A percentile compares a stretch with the other conserved stretches of the same genome.
These are phyloP conservation scores for Rhizophora mangle DNA, from an alignment of 345 rosid genomes.

Conservation along the genomic window DNA sequence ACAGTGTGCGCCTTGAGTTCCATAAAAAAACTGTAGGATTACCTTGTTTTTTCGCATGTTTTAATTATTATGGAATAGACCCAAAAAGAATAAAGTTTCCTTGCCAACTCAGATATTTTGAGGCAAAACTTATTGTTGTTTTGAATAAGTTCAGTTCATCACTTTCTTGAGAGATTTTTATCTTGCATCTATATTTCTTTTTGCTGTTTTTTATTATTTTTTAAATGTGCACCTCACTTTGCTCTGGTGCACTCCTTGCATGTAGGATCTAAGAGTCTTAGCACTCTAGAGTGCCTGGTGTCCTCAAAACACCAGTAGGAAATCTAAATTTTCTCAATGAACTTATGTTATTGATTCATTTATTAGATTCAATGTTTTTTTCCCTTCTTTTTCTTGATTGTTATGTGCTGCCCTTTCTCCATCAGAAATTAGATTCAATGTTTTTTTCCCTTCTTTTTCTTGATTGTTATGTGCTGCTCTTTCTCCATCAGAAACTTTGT, in stretches of 20 bases:
- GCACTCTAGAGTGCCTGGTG: too few species aligned
- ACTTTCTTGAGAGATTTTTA: not conserved
- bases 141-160: not conserved
- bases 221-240: too few species aligned
- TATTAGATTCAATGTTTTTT: not conserved
- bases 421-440: conserved; percentile 47
- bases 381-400: not conserved
- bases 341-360: not conserved
- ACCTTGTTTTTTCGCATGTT: too few species aligned
- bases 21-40: too few species aligned
- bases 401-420: conserved; percentile 6
- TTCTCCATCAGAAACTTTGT: conserved; percentile 73
- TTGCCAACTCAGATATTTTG: too few species aligned
- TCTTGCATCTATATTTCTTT: too few species aligned
- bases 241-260: too few species aligned
- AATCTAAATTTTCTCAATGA: not conserved
- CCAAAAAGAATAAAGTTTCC: too few species aligned
- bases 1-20: too few species aligned
- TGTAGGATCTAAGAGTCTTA: too few species aligned
- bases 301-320: not conserved
- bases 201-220: too few species aligned
- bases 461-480: conserved; percentile 1
- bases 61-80: too few species aligned
- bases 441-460: not conserved
- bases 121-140: not conserved